Evolutionary conservation across 345 rosid species (phyloP).

Genomic region (Sonneratia alba): DNA sequence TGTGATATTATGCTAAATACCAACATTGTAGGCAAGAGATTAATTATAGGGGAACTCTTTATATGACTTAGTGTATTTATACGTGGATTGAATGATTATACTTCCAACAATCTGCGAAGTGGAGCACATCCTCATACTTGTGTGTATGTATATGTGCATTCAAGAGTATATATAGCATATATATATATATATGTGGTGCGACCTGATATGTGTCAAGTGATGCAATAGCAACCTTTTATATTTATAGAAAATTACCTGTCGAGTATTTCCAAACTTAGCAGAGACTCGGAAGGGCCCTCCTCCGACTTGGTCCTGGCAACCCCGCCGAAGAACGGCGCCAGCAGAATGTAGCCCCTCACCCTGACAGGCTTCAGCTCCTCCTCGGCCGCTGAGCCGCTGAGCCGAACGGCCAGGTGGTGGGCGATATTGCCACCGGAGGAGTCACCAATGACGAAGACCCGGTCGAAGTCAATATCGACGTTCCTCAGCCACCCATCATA

Average conservation of each 20-base stretch:
- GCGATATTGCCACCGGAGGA: slow-evolving; percentile 91
- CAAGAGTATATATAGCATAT: neutral
- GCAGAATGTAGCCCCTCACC: slow-evolving; percentile 64
- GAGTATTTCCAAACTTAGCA: slow-evolving; percentile 51
- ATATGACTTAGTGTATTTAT: neutral
- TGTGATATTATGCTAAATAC: too few relatives aligned
- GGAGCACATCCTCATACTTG: neutral
- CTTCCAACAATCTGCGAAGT: neutral
- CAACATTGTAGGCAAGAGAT: too few relatives aligned
- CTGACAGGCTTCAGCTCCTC: slow-evolving; percentile 38
- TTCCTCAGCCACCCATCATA: slow-evolving; percentile 30
- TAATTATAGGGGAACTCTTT: neutral
- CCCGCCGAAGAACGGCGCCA: slow-evolving; percentile 88
- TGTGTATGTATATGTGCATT: neutral
- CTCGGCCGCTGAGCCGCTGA: slow-evolving; percentile 27
- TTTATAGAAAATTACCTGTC: slow-evolving; percentile 43
- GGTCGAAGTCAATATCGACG: slow-evolving; percentile 38
- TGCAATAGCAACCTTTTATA: neutral
- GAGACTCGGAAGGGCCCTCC: slow-evolving; percentile 52
- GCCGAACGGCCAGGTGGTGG: slow-evolving; percentile 59
- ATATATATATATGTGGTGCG: neutral
- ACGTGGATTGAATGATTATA: neutral
- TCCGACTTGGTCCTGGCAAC: slow-evolving; percentile 64
- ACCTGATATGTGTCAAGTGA: too few relatives aligned
- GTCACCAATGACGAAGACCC: slow-evolving; percentile 63